Evolutionary conservation across 768 basidiomycete species (phyloP).

Genomic region (Pulveroboletus sp.): DNA sequence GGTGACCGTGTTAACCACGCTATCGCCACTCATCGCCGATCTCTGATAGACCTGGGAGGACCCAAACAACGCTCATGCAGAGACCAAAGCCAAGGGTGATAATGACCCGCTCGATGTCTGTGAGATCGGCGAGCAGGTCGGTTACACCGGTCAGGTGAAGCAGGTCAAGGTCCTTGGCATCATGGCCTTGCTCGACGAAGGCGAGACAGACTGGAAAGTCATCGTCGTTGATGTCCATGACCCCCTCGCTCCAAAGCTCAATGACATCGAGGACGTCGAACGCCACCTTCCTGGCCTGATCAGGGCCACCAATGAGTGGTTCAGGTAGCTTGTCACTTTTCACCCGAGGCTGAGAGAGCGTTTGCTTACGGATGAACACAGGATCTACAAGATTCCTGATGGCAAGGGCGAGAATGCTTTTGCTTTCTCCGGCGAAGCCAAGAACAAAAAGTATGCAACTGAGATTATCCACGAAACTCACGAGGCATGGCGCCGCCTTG

Average conservation of each 20-base stretch:
- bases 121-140: conserved; percentile 98
- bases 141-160: conserved; percentile 95
- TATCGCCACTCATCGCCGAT: not conserved
- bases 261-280: conserved; percentile 99
- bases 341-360: too few species aligned
- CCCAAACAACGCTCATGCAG: conserved; percentile 76
- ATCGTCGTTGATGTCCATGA: conserved; percentile 95
- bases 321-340: conserved; percentile 54
- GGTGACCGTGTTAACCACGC: not conserved
- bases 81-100: conserved; percentile 98
- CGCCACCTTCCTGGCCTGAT: conserved; percentile 95
- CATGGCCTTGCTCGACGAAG: conserved; percentile 99
- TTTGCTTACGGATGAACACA: conserved; percentile 26
- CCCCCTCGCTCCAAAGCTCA: conserved; percentile 92
- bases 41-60: conserved; percentile 91
- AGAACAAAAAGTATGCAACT: conserved; percentile 99
- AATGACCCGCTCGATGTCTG: conserved; percentile 99
- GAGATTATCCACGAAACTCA: conserved; percentile 99
- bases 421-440: conserved; percentile 98
- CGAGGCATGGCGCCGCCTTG: conserved; percentile 95
- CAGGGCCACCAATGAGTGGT: conserved; percentile 98
- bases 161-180: conserved; percentile 99
- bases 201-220: conserved; percentile 99
- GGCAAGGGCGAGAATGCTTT: conserved; percentile 97
- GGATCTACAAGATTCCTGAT: conserved; percentile 95